A percentile compares a stretch with the other conserved stretches of the same genome.
phyloP scores from a whole-genome alignment of 441 rosid genomes.

The Adansonia madagascariensis region DNA sequence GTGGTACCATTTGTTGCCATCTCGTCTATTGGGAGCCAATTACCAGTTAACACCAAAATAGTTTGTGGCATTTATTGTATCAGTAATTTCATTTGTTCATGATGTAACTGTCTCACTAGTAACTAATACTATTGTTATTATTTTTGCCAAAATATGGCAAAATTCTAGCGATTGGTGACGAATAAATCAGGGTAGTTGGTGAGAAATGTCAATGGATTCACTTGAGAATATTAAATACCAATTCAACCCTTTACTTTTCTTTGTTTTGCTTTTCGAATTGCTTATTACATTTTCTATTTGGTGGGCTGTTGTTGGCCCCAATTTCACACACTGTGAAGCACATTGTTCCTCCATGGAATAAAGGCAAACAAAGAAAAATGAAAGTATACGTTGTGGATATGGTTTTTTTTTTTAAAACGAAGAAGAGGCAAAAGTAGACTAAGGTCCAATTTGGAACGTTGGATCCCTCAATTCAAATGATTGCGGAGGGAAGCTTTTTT shows the following conservation, averaged over 20 bases:
- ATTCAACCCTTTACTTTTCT: too few relatives aligned
- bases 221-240: conserved; percentile 8
- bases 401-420: conserved; percentile 33
- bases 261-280: not conserved
- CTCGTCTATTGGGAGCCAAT: too few relatives aligned
- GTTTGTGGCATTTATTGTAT: too few relatives aligned
- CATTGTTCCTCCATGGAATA: conserved; percentile 13
- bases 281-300: not conserved
- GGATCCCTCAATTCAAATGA: conserved; percentile 56
- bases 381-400: conserved; percentile 20
- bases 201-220: conserved; percentile 33
- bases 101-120: not conserved
- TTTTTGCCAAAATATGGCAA: not conserved
- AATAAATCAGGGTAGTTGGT: conserved; percentile 36
- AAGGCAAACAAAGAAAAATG: not conserved
- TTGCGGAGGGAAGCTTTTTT: conserved; percentile 37
- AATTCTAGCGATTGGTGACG: conserved; percentile 30
- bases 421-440: conserved; percentile 30
- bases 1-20: not conserved
- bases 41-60: too few relatives aligned
- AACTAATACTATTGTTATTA: not conserved
- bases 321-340: not conserved
- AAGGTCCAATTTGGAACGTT: conserved; percentile 31
- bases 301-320: not conserved
- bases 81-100: not conserved